Percentiles rank a stretch among this genome's conserved stretches.
Conservation (phyloP, 306 rosid genomes). For the Begonia fuchsioides region DNA sequence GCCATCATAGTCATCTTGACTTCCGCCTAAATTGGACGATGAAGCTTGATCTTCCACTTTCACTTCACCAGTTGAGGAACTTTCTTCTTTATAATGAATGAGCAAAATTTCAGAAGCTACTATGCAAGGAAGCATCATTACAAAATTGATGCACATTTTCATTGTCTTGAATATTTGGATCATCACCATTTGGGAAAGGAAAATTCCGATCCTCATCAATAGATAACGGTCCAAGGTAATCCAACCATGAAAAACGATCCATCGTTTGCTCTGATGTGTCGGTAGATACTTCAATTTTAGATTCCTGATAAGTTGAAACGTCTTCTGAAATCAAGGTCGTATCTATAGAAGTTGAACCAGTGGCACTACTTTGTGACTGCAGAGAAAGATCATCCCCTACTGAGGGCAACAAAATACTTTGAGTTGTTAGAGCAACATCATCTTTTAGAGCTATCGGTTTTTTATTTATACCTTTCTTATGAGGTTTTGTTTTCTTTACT, state of each 20-base stretch:
- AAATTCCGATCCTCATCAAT: constrained; percentile 17
- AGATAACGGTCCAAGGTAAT: constrained; percentile 49
- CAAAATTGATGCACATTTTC: constrained; percentile 16
- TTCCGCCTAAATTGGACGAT: constrained; percentile 35
- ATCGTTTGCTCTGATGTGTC: constrained; percentile 31
- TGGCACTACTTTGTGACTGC: constrained; percentile 26
- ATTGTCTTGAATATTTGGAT: constrained; percentile 22
- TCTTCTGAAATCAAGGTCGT: constrained; percentile 20
- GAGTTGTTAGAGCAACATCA: constrained; percentile 18
- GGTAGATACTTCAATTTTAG: constrained; percentile 24
- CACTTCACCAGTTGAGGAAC: constrained; percentile 23
- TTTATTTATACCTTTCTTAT: constrained; percentile 46
- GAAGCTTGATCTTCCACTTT: constrained; percentile 43
- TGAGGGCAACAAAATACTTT: constrained; percentile 26
- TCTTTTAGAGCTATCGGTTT: constrained; percentile 39
- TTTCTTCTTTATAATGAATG: constrained; percentile 68
- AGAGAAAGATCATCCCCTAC: constrained; percentile 26
- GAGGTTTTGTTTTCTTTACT: constrained; percentile 57
- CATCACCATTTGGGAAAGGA: constrained; percentile 21
- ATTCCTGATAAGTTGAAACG: constrained; percentile 27
- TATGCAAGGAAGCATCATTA: constrained; percentile 21
- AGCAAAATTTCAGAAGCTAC: constrained; percentile 44
- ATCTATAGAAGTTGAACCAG: constrained; percentile 18
- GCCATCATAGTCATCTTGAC: constrained; percentile 66
- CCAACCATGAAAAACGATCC: constrained; percentile 55